A percentile compares a stretch with the other conserved stretches of the same genome.
phyloP scores from a whole-genome alignment of 306 rosid species.

The Sicyos edulis region DNA sequence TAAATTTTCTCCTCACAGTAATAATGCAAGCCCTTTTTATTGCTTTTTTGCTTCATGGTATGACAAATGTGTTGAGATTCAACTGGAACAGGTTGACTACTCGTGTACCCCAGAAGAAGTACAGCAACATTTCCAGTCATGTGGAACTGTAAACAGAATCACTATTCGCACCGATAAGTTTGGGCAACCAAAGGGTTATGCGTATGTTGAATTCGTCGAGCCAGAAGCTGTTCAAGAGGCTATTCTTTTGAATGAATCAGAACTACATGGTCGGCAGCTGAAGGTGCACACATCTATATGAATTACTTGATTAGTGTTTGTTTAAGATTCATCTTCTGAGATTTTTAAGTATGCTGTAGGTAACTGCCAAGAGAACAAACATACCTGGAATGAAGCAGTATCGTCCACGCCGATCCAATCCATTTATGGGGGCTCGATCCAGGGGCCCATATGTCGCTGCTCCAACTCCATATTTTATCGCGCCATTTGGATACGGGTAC shows the following conservation, averaged over 20 bases:
- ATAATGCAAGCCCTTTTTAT: not conserved
- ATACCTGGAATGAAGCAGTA: constrained; percentile 76
- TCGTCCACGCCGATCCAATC: constrained; percentile 58
- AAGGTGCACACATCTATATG: constrained; percentile 36
- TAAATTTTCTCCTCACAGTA: not conserved
- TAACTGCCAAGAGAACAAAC: constrained; percentile 66
- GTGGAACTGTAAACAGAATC: constrained; percentile 77
- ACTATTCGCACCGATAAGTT: constrained; percentile 81
- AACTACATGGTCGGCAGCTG: constrained; percentile 79
- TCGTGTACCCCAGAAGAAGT: constrained; percentile 83
- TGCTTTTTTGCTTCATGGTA: not conserved
- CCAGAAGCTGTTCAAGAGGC: constrained; percentile 80
- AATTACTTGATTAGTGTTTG: not conserved
- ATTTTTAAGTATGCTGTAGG: constrained; percentile 31
- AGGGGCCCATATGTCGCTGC: constrained; percentile 43
- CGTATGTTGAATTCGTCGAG: constrained; percentile 80
- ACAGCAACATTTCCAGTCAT: constrained; percentile 79
- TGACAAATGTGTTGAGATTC: not conserved
- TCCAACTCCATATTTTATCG: constrained; percentile 44
- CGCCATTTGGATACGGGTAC: constrained; percentile 80
- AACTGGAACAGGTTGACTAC: constrained; percentile 59
- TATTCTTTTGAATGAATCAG: constrained; percentile 62
- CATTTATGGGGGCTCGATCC: constrained; percentile 53
- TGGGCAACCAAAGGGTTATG: constrained; percentile 89
- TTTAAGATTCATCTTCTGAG: constrained; percentile 3